Base-by-base conservation (phyloP, 345 rosid species). In the Gossypium longicalyx region DNA sequence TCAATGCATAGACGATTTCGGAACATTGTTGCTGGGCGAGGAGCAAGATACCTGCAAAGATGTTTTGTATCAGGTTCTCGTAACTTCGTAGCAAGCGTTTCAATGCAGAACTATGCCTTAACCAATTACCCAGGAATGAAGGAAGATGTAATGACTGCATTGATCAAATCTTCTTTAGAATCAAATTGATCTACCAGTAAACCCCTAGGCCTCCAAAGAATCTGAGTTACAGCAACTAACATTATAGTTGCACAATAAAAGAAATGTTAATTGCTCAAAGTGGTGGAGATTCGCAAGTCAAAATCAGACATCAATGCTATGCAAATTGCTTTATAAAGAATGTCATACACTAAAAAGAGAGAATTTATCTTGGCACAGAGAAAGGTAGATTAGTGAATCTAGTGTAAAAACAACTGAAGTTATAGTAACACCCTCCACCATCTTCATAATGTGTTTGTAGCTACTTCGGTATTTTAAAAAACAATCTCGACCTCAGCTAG, bases 191-290 rank as follows among this genome's bases (percentile, higher is more conserved):
- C 99, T 78, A 95, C 99, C 54, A 93, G 85, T 76, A 95, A 84
- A 61, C 96, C 96, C 82, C 90, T 85, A 67, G 98, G 97, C 81
- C 89, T 91, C 99, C 94, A 91, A 7, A 87, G 85, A 74, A 95
- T 82, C 87, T 93, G 97, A 51, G 98, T 95, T n/a, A 95, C 90
- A 62, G 97, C 99, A 87, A 94, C 99, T 95, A 90, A 66, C 54
- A 76, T 53, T 67, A 71, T 70, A 66, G 20, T 74, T 53, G 77
- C 53, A 63, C 41, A 45, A 20, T 47, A 68, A 9, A 56, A 38
- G 8, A 73, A 57, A 64, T 23, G 12, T 53, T 44, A 65, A 64
- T 48, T 7, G 6, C 47, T 77, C 17, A 70, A 81, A 79, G 13
- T 41, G 29, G 72, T 9, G 15, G 8, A 22, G 7, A 12, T 16